phyloP scores from a whole-genome alignment of 2,329 filamentous ascomycete genomes.

The Lachnellula arida region DNA sequence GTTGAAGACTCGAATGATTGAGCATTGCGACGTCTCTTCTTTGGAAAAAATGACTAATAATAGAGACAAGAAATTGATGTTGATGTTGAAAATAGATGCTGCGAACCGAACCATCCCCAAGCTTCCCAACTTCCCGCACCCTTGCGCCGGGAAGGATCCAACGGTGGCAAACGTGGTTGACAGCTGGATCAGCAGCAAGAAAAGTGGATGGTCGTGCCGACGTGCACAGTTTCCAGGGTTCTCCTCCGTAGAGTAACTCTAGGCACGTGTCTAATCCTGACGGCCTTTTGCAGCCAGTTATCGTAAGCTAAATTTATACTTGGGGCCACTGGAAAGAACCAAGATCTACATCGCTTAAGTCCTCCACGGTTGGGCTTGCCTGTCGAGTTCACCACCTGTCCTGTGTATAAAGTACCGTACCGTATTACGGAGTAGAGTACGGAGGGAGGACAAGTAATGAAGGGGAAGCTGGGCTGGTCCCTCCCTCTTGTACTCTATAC shows the following conservation, averaged over 20 bases:
- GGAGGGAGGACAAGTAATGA: background rate
- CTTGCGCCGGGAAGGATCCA: constrained; percentile 20
- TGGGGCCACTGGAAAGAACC: background rate
- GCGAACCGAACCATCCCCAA: background rate
- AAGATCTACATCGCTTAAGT: constrained; percentile 20
- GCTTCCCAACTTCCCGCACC: constrained; percentile 7
- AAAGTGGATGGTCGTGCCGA: constrained; percentile 17
- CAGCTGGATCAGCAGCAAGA: constrained; percentile 9
- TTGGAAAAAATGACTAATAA: background rate
- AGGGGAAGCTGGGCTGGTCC: background rate
- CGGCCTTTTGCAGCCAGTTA: background rate
- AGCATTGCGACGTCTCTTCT: background rate
- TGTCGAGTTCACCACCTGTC: background rate
- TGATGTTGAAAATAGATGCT: background rate
- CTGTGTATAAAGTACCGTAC: background rate
- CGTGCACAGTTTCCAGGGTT: constrained; percentile 7
- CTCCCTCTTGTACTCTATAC: background rate
- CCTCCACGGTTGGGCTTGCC: constrained; percentile 9
- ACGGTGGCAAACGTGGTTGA: constrained; percentile 18
- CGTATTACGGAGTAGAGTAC: too few relatives aligned
- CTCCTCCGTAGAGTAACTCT: constrained; percentile 12
- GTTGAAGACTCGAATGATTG: background rate
- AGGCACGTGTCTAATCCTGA: background rate
- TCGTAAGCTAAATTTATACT: background rate
- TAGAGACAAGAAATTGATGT: background rate